phyloP scores from a whole-genome alignment of 441 rosid genomes.

The Theobroma grandiflorum region DNA sequence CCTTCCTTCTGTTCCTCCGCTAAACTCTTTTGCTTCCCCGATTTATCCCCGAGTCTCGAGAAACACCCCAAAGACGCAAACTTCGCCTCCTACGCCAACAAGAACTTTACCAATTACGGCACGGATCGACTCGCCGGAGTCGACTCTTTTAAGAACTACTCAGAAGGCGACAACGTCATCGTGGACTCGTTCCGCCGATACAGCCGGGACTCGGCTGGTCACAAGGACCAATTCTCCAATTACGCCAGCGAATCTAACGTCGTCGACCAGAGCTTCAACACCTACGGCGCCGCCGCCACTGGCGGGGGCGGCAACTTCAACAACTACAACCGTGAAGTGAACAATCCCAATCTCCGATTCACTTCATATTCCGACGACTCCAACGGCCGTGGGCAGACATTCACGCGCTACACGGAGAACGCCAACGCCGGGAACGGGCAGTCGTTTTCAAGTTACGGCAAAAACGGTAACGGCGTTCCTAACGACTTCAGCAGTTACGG shows the following conservation, averaged over 20 bases:
- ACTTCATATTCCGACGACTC: constrained; percentile 62
- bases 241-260: constrained; percentile 66
- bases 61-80: constrained; percentile 59
- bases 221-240: constrained; percentile 59
- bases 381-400: constrained; percentile 56
- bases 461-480: constrained; percentile 66
- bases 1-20: constrained; percentile 78
- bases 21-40: constrained; percentile 79
- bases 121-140: constrained; percentile 49
- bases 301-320: constrained; percentile 76
- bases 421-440: constrained; percentile 73
- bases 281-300: constrained; percentile 67
- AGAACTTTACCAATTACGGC: constrained; percentile 83
- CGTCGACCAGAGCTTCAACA: constrained; percentile 76
- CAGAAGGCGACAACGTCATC: constrained; percentile 50
- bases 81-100: constrained; percentile 55
- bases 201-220: constrained; percentile 60
- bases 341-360: constrained; percentile 73
- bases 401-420: constrained; percentile 54
- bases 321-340: constrained; percentile 59
- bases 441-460: constrained; percentile 69
- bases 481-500: constrained; percentile 69
- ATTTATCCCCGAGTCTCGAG: constrained; percentile 53
- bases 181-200: constrained; percentile 75
- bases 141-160: constrained; percentile 66